Evolutionary conservation across 352 stramenopile species (phyloP).

Genomic region (Phytophthora sp.): DNA sequence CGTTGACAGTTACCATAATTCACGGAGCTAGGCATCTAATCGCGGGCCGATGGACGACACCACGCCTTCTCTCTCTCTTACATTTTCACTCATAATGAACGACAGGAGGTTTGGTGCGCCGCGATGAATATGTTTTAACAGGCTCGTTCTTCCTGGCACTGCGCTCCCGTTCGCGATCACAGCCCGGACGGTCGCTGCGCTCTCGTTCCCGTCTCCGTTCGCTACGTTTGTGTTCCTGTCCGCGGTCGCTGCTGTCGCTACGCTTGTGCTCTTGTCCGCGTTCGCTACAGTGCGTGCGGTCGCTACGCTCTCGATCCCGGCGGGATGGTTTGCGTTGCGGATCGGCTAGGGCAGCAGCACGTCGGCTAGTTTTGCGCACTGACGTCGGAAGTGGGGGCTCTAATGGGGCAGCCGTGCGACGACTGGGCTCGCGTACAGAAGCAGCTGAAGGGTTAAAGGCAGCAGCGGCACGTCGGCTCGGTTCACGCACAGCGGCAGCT

Average conservation of each 20-base stretch:
- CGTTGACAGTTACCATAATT: conserved; percentile 39
- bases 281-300: conserved; percentile 15
- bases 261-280: not conserved
- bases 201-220: conserved; percentile 1
- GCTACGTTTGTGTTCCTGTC: conserved; percentile 6
- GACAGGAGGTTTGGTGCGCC: conserved; percentile 27
- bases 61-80: conserved; percentile 19
- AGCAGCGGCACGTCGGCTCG: conserved; percentile 20
- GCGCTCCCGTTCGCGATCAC: too few relatives aligned
- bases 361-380: conserved; percentile 19
- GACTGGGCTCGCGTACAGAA: conserved; percentile 14
- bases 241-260: conserved; percentile 12
- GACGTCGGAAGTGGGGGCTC: conserved; percentile 13
- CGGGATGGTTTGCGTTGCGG: conserved; percentile 2
- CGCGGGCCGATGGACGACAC: conserved; percentile 30
- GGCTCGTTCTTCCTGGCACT: conserved; percentile 26
- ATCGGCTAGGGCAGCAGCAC: conserved; percentile 21
- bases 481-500: conserved; percentile 7
- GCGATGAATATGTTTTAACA: conserved; percentile 23
- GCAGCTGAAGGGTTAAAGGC: conserved; percentile 24
- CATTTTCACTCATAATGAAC: conserved; percentile 36
- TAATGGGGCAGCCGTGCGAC: conserved; percentile 14
- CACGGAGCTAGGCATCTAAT: conserved; percentile 35
- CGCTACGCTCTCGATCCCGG: conserved; percentile 17
- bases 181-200: too few relatives aligned